Conservation (phyloP, 208 protist species). For the Trypanosoma vivax region DNA sequence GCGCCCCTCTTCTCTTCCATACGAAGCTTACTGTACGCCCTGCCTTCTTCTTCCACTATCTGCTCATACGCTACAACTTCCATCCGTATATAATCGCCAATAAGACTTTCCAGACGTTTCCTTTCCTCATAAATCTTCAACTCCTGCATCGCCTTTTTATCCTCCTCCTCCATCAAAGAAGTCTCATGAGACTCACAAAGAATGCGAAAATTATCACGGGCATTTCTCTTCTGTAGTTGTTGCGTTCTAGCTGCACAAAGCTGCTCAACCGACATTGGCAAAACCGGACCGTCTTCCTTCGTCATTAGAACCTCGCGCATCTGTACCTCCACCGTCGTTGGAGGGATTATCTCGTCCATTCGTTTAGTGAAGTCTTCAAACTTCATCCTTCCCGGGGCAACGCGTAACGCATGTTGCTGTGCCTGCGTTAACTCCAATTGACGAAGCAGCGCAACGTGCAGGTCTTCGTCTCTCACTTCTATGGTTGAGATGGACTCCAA, state of each 20-base stretch:
- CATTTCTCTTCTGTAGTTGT: slow-evolving; percentile 5
- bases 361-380: slow-evolving; percentile 47
- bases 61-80: background rate
- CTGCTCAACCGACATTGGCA: background rate
- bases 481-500: slow-evolving; percentile 32
- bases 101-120: slow-evolving; percentile 1
- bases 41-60: slow-evolving; percentile 9
- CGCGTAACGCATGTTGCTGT: background rate
- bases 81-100: background rate
- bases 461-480: slow-evolving; percentile 25
- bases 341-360: slow-evolving; percentile 31
- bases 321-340: slow-evolving; percentile 19
- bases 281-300: slow-evolving; percentile 3
- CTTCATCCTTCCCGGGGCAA: slow-evolving; percentile 22
- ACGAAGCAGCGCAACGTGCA: slow-evolving; percentile 7
- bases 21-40: background rate
- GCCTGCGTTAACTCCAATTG: slow-evolving; percentile 6
- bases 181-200: slow-evolving; percentile 4
- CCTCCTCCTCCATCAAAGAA: slow-evolving; percentile 12
- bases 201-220: slow-evolving; percentile 12
- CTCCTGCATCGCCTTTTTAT: background rate
- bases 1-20: background rate
- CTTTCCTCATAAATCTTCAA: slow-evolving; percentile 1
- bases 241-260: background rate
- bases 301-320: background rate